Percentiles rank a stretch among this genome's conserved stretches.
Evolutionary conservation across 352 stramenopile species (phyloP).

Genomic region (Phytophthora macrochlamydospora): DNA sequence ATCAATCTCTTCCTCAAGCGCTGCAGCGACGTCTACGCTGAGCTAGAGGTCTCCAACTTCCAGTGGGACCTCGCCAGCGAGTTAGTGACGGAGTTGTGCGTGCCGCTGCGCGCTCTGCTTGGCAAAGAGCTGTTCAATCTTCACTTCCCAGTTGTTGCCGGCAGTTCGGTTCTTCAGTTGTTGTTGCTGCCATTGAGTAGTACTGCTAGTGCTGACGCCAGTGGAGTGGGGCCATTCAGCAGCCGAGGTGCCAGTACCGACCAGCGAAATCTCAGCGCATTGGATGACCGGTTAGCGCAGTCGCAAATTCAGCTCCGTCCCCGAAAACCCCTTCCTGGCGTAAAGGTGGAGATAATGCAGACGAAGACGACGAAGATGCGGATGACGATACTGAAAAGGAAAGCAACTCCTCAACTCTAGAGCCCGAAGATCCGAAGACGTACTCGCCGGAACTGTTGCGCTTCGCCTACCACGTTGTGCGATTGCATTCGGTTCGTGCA

Average conservation of each 20-base stretch:
- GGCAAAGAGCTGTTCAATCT: constrained; percentile 59
- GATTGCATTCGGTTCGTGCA: constrained; percentile 59
- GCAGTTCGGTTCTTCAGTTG: constrained; percentile 70
- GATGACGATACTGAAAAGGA: constrained; percentile 11
- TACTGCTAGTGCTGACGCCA: constrained; percentile 16
- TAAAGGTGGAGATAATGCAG: constrained; percentile 6
- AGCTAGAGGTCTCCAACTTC: constrained; percentile 80
- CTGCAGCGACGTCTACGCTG: constrained; percentile 72
- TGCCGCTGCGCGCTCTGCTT: constrained; percentile 58
- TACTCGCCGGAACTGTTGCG: constrained; percentile 52
- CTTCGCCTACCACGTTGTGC: constrained; percentile 57
- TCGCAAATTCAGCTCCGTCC: constrained; percentile 24
- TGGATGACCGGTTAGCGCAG: constrained; percentile 35
- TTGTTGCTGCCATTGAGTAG: constrained; percentile 58
- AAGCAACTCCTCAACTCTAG: neutral
- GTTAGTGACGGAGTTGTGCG: constrained; percentile 69
- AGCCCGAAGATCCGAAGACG: constrained; percentile 16
- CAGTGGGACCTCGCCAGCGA: constrained; percentile 81
- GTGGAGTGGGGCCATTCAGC: constrained; percentile 3
- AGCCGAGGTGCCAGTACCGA: constrained; percentile 16
- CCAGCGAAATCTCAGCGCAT: constrained; percentile 34
- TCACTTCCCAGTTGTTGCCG: constrained; percentile 57
- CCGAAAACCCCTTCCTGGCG: constrained; percentile 5
- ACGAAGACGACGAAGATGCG: constrained; percentile 17
- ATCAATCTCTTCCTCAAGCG: constrained; percentile 70